Percentiles rank a stretch among this genome's conserved stretches.
Evolutionary conservation across 768 basidiomycete species (phyloP).

Genomic region (Hydnomerulius pinastri): DNA sequence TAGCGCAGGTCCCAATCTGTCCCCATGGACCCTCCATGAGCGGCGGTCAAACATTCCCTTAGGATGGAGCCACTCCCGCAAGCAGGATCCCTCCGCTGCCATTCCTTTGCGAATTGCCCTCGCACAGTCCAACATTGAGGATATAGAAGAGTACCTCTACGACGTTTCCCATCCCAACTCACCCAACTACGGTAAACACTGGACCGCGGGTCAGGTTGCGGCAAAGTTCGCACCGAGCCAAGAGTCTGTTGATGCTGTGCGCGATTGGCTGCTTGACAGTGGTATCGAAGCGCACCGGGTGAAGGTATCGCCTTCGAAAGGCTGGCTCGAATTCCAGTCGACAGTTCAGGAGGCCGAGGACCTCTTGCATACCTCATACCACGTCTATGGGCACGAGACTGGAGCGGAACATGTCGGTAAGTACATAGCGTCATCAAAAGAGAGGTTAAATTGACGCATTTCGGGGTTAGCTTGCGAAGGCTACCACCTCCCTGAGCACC

Average conservation of each 20-base stretch:
- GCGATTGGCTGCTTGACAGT: slow-evolving; percentile 39
- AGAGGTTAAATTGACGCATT: slow-evolving; percentile 5
- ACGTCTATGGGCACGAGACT: slow-evolving; percentile 41
- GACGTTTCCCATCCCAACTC: slow-evolving; percentile 47
- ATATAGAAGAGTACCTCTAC: slow-evolving; percentile 42
- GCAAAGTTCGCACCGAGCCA: slow-evolving; percentile 43
- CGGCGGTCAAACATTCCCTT: slow-evolving; percentile 37
- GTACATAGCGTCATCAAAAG: slow-evolving; percentile 16
- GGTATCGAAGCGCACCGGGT: slow-evolving; percentile 41
- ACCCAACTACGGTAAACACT: slow-evolving; percentile 47
- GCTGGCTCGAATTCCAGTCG: slow-evolving; percentile 44
- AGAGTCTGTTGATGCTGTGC: slow-evolving; percentile 39
- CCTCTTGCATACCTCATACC: slow-evolving; percentile 43
- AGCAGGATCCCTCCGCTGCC: slow-evolving; percentile 29
- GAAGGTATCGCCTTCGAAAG: slow-evolving; percentile 31
- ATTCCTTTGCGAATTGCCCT: slow-evolving; percentile 50
- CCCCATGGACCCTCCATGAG: slow-evolving; percentile 16
- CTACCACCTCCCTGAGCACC: slow-evolving; percentile 42
- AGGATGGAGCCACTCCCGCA: slow-evolving; percentile 39
- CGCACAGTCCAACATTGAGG: slow-evolving; percentile 41
- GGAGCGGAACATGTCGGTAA: slow-evolving; percentile 41
- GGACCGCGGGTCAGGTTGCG: slow-evolving; percentile 40
- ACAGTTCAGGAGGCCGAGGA: slow-evolving; percentile 46
- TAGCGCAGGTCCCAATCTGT: slow-evolving; percentile 3
- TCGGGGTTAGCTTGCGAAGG: slow-evolving; percentile 36